phyloP scores from a whole-genome alignment of 441 rosid genomes.

The Jatropha podagrica region DNA sequence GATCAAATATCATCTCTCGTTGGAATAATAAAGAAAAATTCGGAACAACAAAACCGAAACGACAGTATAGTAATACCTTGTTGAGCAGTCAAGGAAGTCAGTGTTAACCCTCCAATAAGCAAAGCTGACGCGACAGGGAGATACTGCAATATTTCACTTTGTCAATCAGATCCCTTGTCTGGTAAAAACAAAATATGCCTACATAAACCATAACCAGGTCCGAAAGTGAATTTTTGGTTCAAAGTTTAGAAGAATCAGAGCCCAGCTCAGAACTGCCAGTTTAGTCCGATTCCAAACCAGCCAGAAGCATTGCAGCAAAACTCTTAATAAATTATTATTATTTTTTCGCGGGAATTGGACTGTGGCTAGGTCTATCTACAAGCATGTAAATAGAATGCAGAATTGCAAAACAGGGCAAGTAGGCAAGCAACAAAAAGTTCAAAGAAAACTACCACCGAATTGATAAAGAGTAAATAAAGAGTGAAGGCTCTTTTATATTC shows the following conservation, averaged over 20 bases:
- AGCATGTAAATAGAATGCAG: neutral
- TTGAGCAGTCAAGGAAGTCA: slow-evolving; percentile 74
- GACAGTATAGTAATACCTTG: slow-evolving; percentile 50
- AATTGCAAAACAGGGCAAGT: neutral
- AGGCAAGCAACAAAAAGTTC: neutral
- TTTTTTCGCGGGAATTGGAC: no score
- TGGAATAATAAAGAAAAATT: neutral
- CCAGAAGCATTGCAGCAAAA: no score
- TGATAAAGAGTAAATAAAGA: no score
- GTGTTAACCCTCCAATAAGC: slow-evolving; percentile 84
- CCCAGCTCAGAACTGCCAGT: no score
- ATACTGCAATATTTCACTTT: slow-evolving; percentile 53
- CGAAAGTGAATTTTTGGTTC: no score
- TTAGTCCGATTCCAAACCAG: no score
- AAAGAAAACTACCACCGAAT: no score
- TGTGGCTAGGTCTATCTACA: no score
- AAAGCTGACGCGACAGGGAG: slow-evolving; percentile 93
- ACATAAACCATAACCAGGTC: no score
- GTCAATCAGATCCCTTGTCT: slow-evolving; percentile 7
- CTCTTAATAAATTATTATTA: no score
- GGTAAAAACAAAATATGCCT: neutral
- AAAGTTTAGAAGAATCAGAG: no score
- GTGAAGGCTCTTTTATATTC: neutral
- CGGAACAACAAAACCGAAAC: neutral
- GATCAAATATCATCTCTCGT: neutral